Conservation (phyloP, 768 basidiomycete genomes). For the Naganishia vaughanmartiniae region DNA sequence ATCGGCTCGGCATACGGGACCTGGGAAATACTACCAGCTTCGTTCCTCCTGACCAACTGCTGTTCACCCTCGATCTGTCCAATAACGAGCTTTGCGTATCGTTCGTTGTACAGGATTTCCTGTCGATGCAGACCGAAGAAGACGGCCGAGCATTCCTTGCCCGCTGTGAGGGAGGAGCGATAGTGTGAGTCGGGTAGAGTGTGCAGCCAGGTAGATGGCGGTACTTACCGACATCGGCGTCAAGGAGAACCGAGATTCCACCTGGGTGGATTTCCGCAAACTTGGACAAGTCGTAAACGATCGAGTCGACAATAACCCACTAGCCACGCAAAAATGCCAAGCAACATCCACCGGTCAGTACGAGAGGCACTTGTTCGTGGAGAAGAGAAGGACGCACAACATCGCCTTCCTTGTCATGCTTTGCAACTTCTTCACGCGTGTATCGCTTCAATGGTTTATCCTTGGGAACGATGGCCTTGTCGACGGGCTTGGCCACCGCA, state of each 20-base stretch:
- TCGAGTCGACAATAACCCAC: constrained; percentile 79
- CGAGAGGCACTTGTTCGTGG: constrained; percentile 44
- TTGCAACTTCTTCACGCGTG: constrained; percentile 68
- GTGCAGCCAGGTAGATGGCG: neutral
- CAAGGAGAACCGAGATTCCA: constrained; percentile 72
- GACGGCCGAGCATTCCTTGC: constrained; percentile 78
- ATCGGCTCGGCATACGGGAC: constrained; percentile 88
- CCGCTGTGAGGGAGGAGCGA: constrained; percentile 57
- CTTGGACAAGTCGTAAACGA: constrained; percentile 76
- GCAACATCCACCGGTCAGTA: neutral
- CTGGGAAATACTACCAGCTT: constrained; percentile 62
- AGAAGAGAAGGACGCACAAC: constrained; percentile 72
- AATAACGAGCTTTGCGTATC: constrained; percentile 65
- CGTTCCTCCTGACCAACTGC: constrained; percentile 58
- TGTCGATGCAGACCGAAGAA: constrained; percentile 87
- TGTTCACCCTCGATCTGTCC: constrained; percentile 67
- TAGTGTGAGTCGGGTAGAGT: constrained; percentile 16
- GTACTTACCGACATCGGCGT: constrained; percentile 67
- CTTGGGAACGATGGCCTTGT: constrained; percentile 29
- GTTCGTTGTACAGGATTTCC: constrained; percentile 73
- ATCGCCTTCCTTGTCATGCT: constrained; percentile 77
- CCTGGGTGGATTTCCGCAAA: constrained; percentile 80
- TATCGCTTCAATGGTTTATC: constrained; percentile 25
- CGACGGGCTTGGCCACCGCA: constrained; percentile 5
- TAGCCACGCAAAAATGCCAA: neutral